These are phyloP conservation scores for Paecilomyces sp. DNA, from an alignment of 2,329 filamentous ascomycete species.

Conservation along the genomic window DNA sequence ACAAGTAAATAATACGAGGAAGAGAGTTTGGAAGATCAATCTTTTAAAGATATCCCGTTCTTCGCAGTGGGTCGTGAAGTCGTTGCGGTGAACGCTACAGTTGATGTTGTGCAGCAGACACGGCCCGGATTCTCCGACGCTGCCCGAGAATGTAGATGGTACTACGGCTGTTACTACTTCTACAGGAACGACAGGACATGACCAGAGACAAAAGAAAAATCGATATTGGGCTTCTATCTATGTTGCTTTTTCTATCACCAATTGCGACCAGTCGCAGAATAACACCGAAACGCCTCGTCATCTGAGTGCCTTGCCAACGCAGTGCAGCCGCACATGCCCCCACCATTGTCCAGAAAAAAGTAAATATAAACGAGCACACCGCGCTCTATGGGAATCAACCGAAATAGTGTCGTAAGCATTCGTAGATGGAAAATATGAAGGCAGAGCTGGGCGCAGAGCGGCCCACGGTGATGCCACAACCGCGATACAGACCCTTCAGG, in stretches of 20 bases:
- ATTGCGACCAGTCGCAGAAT: not conserved
- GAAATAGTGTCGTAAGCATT: conserved; percentile 69
- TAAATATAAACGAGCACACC: conserved; percentile 11
- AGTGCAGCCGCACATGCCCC: not conserved
- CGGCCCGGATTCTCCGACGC: not conserved
- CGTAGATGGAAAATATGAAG: conserved; percentile 94
- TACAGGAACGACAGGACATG: not conserved
- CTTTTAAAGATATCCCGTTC: not conserved
- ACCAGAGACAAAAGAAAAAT: not conserved
- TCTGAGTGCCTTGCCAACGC: not conserved
- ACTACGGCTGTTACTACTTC: not conserved
- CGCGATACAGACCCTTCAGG: conserved; percentile 78
- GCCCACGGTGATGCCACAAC: conserved; percentile 86
- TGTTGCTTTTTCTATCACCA: not conserved
- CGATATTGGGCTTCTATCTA: not conserved
- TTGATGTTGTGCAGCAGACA: not conserved
- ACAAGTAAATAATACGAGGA: conserved; percentile 1
- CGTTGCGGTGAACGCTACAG: not conserved
- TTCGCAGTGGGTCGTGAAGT: not conserved
- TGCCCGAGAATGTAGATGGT: not conserved
- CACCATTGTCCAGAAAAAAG: not conserved
- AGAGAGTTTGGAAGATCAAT: not conserved
- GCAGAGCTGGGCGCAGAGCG: conserved; percentile 92
- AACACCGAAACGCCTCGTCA: not conserved
- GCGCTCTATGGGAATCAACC: conserved; percentile 18